Evolutionary conservation across 2,329 filamentous ascomycete species (phyloP), one percentile per base, ranked within the genome.

Genomic region (Penicillium freii): DNA sequence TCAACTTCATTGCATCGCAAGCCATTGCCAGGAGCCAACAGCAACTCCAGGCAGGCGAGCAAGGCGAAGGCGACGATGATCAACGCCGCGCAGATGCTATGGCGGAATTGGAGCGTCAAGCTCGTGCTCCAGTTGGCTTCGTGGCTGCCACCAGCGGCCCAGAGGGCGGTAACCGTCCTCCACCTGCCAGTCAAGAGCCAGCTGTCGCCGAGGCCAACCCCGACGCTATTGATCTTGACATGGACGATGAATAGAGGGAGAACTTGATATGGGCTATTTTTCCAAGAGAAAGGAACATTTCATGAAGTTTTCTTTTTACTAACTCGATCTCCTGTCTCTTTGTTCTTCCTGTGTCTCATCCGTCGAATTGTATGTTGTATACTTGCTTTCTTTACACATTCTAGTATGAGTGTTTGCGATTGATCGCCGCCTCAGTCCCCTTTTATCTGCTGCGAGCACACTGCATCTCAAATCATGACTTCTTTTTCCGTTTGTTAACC

Each of bases 1-100:
- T 99, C 80, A 96, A 92, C 73, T 99, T 97, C 71, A 97, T 99
- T 75, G 94, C 94, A 10, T 95, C 91, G 5, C 94, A 99, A 74
- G 94, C 94, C 27, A 82, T 99, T 64, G 92, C 92, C 23, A 86
- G 92, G 61, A 87, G 86, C 62, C 89, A 95, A 72, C 82, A 82
- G 65, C 77, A 77, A 54, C 78, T 76, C 36, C 76, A 78, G 53
- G 65, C 72, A 46, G 69, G 67, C 34, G 68, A 61, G 49, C 54
- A 67, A 46, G 65, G 59, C 33, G 77, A 72, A 40, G 76, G 72
- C 21, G 74, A 75, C 9, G 78, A 77, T 54, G 78, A 77, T 25
- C 75, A 75, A 56, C 75, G 75, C 23, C 80, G 82, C 39, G 83
- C 83, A 4, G 92, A 97, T 75, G 91, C 92, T 23, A 97, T 97